A percentile compares a stretch with the other conserved stretches of the same genome.
These are phyloP conservation scores for Meyerozyma elateridarum DNA, from an alignment of 1,139 yeast species.

Conservation along the genomic window DNA sequence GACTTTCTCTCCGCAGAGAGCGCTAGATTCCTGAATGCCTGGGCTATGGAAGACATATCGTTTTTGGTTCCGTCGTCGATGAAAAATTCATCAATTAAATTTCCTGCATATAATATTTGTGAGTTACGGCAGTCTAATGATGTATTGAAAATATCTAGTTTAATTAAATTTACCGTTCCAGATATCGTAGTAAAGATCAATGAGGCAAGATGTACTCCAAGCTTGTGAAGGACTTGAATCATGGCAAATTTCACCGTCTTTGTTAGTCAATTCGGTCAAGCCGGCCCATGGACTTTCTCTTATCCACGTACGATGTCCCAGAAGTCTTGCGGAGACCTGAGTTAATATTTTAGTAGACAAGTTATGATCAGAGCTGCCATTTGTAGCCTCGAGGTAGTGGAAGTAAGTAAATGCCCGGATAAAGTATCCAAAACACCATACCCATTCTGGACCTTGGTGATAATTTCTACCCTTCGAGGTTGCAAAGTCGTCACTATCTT, in stretches of 20 bases:
- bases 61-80: no score
- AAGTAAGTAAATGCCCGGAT: constrained; percentile 67
- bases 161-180: constrained; percentile 23
- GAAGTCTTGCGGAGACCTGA: constrained; percentile 50
- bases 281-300: constrained; percentile 86
- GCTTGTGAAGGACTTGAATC: constrained; percentile 97
- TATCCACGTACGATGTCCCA: constrained; percentile 67
- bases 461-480: constrained; percentile 94
- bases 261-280: constrained; percentile 84
- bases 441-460: constrained; percentile 99
- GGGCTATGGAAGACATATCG: constrained; percentile 41
- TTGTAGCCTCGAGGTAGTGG: constrained; percentile 33
- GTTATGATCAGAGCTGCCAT: constrained; percentile 21
- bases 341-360: constrained; percentile 33
- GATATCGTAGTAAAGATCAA: constrained; percentile 73
- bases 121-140: no score
- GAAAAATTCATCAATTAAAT: no score
- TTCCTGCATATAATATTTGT: no score
- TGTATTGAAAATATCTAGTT: no score
- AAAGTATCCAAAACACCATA: constrained; percentile 87
- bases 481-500: constrained; percentile 80
- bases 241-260: constrained; percentile 70
- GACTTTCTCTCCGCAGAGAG: constrained; percentile 17
- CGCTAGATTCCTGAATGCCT: constrained; percentile 40
- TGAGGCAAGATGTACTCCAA: constrained; percentile 84